These are phyloP conservation scores for Rhamnella rubrinervis DNA, from an alignment of 331 rosid species.

Conservation along the genomic window DNA sequence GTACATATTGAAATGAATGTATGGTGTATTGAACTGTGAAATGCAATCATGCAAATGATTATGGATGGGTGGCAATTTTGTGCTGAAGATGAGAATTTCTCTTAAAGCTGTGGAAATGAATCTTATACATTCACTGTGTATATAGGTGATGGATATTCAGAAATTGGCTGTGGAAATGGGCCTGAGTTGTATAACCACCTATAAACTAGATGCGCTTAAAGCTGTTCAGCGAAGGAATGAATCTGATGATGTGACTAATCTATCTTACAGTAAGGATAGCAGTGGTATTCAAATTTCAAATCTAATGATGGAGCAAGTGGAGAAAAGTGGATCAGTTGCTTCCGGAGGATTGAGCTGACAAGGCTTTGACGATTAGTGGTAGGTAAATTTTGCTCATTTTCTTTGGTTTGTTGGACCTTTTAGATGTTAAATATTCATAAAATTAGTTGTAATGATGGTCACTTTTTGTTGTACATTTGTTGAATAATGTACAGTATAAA, in stretches of 20 bases:
- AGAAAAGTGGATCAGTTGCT: slow-evolving; percentile 34
- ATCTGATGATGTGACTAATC: slow-evolving; percentile 30
- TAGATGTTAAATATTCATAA: not conserved
- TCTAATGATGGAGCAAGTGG: slow-evolving; percentile 38
- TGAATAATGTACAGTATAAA: slow-evolving; percentile 8
- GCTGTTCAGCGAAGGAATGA: slow-evolving; percentile 56
- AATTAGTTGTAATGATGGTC: not conserved
- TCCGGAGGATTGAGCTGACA: slow-evolving; percentile 34
- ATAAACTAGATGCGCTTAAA: slow-evolving; percentile 81
- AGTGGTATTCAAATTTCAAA: slow-evolving; percentile 35
- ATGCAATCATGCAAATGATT: too few species aligned
- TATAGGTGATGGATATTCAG: slow-evolving; percentile 77
- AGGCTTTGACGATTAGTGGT: slow-evolving; percentile 48
- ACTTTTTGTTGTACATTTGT: not conserved
- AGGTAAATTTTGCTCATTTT: slow-evolving; percentile 30
- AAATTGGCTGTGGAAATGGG: slow-evolving; percentile 94
- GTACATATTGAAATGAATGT: too few species aligned
- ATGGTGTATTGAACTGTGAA: too few species aligned
- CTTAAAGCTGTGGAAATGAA: too few species aligned
- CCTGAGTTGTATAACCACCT: slow-evolving; percentile 69
- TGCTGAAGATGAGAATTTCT: too few species aligned
- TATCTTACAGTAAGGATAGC: slow-evolving; percentile 32
- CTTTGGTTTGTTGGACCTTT: not conserved
- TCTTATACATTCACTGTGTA: slow-evolving; percentile 16
- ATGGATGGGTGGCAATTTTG: too few species aligned